Base-by-base conservation (phyloP, 2,329 filamentous ascomycete species). In the Cladophialophora yegresii region DNA sequence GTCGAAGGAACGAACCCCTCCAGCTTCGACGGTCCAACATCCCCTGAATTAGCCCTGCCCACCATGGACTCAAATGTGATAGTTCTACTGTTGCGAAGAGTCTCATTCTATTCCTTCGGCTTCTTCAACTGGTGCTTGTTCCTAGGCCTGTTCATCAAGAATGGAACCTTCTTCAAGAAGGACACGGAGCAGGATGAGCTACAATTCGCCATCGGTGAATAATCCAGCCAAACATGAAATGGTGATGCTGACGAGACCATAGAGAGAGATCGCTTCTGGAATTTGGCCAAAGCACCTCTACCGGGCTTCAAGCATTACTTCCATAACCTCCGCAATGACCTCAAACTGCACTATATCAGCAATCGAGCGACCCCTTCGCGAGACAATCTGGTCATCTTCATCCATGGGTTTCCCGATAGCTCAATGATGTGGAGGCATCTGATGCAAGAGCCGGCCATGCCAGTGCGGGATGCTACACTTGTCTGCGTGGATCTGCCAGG, bases 381-480 rank as follows among this genome's bases (percentile, higher is more conserved):
- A 65, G 64, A 60, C 40, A 67, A 23, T 65, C 72, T 86, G 16
- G 77, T 84, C 26, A 78, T 86, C 47, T 83, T 86, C 69, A 75
- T 86, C 20, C 84, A 87, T 72, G 84, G 85, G 43, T 87, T 85
- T 64, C 85, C 85, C 6, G 84, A 87, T 69, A 85, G 83, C 62
- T 85, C 78, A 74, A 77, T 80, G 10, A 74, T 86, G 58, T 87
- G 83, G 83, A 78, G 78, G 53, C 75, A 80, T 57, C 73, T 84
- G 26, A 73, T 86, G 22, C 73, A 73, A 45, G 80, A 79, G 0
- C 64, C 75, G 8, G 69, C 74, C 9, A 70, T 81, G 9, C 73
- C 79, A 30, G 73, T 75, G 28, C 64, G 76, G 28, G 69, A 76
- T 6, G 78, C 80, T 22, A 79, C 79, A 22, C 69, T 86, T 6